A percentile compares a stretch with the other conserved stretches of the same genome.
Conservation (phyloP, 2,329 filamentous ascomycete species). For the Alternaria sp. region DNA sequence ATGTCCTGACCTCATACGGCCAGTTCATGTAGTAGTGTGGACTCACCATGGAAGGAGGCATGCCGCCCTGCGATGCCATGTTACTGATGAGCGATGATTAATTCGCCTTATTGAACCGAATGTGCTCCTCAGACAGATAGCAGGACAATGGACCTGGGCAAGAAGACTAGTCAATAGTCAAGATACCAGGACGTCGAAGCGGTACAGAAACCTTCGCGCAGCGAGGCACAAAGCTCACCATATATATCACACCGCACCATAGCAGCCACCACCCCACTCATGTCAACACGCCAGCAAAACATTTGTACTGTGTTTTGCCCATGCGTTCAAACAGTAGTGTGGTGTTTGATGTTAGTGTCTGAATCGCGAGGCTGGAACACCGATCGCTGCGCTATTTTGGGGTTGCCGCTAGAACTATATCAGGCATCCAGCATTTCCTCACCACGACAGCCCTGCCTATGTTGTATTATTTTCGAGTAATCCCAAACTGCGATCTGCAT, state of each 20-base stretch:
- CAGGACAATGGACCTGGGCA: not conserved
- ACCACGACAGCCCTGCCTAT: not conserved
- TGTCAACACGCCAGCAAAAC: constrained; percentile 12
- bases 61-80: constrained; percentile 24
- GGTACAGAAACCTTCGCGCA: constrained; percentile 4
- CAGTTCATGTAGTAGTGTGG: not conserved
- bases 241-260: constrained; percentile 22
- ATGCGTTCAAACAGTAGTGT: constrained; percentile 17
- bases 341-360: constrained; percentile 18
- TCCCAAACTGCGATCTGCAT: not conserved
- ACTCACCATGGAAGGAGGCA: constrained; percentile 26
- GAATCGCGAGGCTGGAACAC: constrained; percentile 19
- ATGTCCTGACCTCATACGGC: not conserved
- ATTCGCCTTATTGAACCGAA: not conserved
- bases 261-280: not conserved
- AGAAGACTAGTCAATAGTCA: constrained; percentile 1
- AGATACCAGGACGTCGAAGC: not conserved
- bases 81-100: not conserved
- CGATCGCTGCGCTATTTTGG: constrained; percentile 18
- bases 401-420: constrained; percentile 7
- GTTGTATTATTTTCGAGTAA: not conserved
- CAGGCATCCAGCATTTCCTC: not conserved
- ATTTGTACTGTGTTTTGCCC: constrained; percentile 14
- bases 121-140: not conserved
- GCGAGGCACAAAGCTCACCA: constrained; percentile 13